Evolutionary conservation across 2,329 filamentous ascomycete species (phyloP).

Genomic region (Davidsoniella virescens): DNA sequence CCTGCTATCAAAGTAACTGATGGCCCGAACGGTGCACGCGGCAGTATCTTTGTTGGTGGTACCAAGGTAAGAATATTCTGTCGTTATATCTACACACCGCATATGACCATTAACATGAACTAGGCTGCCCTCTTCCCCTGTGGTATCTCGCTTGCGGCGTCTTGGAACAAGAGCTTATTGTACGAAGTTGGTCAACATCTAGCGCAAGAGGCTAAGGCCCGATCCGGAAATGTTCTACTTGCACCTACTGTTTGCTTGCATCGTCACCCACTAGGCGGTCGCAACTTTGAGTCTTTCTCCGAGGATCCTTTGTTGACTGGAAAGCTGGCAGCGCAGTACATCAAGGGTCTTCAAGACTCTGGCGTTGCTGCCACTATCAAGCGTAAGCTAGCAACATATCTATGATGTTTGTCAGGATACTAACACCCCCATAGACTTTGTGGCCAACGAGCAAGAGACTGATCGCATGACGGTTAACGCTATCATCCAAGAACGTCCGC

Average conservation of each 20-base stretch:
- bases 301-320: conserved; percentile 68
- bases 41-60: conserved; percentile 51
- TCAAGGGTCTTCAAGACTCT: conserved; percentile 55
- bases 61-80: conserved; percentile 31
- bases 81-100: neutral
- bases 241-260: conserved; percentile 72
- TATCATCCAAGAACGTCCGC: conserved; percentile 44
- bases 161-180: conserved; percentile 59
- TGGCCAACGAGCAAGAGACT: conserved; percentile 60
- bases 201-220: conserved; percentile 54
- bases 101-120: conserved; percentile 11
- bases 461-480: conserved; percentile 48
- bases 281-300: conserved; percentile 76
- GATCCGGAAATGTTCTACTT: conserved; percentile 57
- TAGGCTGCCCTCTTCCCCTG: conserved; percentile 66
- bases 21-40: conserved; percentile 54
- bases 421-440: conserved; percentile 33
- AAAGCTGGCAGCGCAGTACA: conserved; percentile 54
- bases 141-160: conserved; percentile 61
- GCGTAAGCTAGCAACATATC: conserved; percentile 28
- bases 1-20: conserved; percentile 51
- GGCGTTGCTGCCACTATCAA: conserved; percentile 66
- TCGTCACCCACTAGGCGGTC: conserved; percentile 64
- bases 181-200: conserved; percentile 54
- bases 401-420: neutral